Percentiles rank a stretch among this genome's conserved stretches.
Conservation (phyloP, 495 filamentous ascomycete species). For the Xylaria bambusicola region DNA sequence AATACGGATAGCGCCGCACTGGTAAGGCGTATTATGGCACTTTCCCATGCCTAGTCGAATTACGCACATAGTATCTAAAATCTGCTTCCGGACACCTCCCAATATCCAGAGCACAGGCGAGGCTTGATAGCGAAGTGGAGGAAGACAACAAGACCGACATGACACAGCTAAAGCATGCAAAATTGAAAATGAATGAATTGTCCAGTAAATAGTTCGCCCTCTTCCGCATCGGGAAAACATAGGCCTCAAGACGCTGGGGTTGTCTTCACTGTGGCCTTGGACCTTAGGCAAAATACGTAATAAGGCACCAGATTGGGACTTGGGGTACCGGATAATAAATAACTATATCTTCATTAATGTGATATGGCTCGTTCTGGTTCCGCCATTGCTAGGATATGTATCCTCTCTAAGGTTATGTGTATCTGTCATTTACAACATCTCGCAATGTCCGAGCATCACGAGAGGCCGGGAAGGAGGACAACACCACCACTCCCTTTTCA, state of each 20-base stretch:
- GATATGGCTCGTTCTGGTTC: neutral
- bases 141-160: neutral
- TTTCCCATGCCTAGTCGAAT: neutral
- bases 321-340: slow-evolving; percentile 1
- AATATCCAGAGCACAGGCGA: neutral
- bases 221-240: too few relatives aligned
- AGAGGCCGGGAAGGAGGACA: neutral
- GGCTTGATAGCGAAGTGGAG: neutral
- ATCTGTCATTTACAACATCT: too few relatives aligned
- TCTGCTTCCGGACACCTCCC: neutral
- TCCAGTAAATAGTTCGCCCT: too few relatives aligned
- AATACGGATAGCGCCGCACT: neutral
- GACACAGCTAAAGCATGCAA: too few relatives aligned
- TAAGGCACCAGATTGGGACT: neutral
- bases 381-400: neutral
- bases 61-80: too few relatives aligned
- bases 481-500: neutral
- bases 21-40: neutral
- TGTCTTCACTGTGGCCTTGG: neutral
- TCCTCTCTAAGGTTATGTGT: neutral
- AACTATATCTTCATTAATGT: neutral
- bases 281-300: slow-evolving; percentile 15
- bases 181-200: too few relatives aligned
- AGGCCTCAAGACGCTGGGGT: too few relatives aligned
- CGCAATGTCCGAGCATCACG: neutral